These are phyloP conservation scores for Oryza meridionalis DNA, from an alignment of 176 grass and related monocot species.

Conservation along the genomic window DNA sequence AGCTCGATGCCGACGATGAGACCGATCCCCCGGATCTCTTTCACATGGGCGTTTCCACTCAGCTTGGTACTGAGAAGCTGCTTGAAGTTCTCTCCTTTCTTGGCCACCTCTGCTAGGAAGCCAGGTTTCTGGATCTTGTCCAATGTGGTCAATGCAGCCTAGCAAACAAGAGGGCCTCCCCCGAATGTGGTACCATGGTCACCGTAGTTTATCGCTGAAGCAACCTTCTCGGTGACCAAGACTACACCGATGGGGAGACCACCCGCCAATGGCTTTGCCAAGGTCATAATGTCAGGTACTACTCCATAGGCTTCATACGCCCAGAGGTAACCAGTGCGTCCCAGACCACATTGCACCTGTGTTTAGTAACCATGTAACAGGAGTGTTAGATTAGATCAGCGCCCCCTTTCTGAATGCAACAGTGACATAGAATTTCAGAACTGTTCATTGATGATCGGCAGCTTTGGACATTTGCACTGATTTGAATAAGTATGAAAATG, in stretches of 20 bases:
- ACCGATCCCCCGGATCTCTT: conserved; percentile 69
- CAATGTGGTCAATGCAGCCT: conserved; percentile 66
- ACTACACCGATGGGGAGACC: conserved; percentile 75
- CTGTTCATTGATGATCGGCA: background rate
- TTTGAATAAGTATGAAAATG: background rate
- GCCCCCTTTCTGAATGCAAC: background rate
- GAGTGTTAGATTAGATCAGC: background rate
- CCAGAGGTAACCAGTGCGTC: conserved; percentile 85
- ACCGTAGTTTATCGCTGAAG: conserved; percentile 62
- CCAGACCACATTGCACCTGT: conserved; percentile 85
- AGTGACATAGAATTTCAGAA: background rate
- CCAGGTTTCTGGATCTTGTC: conserved; percentile 70
- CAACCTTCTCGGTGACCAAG: conserved; percentile 70
- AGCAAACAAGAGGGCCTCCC: conserved; percentile 60
- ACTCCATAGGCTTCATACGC: conserved; percentile 64
- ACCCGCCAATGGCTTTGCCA: conserved; percentile 77
- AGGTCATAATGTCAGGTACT: conserved; percentile 78
- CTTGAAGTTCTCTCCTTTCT: conserved; percentile 74
- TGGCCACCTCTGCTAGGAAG: conserved; percentile 64
- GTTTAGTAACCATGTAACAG: background rate
- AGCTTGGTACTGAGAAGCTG: conserved; percentile 65
- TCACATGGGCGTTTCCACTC: conserved; percentile 59
- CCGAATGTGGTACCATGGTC: conserved; percentile 91
- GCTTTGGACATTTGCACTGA: background rate
- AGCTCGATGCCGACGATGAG: conserved; percentile 79